Evolutionary conservation across 208 protist species (phyloP).

Genomic region (Trypanosoma rangeli): DNA sequence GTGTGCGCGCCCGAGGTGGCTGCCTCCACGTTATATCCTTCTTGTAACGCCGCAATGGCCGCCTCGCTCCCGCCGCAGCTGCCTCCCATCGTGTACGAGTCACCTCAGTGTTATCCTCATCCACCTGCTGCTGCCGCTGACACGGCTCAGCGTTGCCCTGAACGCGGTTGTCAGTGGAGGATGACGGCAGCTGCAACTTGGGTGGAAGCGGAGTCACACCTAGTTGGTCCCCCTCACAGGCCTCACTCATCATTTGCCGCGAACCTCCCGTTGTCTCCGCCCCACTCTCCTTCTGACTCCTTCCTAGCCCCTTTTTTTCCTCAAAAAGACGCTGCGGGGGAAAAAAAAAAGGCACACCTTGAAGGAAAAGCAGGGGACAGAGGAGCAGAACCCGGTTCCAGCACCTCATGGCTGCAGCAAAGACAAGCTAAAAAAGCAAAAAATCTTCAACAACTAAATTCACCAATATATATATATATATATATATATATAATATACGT

Average conservation of each 20-base stretch:
- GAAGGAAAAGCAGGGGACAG: background rate
- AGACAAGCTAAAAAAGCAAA: background rate
- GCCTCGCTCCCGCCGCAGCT: background rate
- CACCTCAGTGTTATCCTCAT: background rate
- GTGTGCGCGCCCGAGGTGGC: background rate
- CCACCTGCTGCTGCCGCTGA: background rate
- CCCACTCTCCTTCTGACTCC: background rate
- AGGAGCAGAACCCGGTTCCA: background rate
- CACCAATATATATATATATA: background rate
- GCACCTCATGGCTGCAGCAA: background rate
- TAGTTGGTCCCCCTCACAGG: background rate
- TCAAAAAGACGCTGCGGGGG: background rate
- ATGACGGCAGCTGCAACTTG: background rate
- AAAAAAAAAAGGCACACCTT: constrained; percentile 11
- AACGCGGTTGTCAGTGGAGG: no score
- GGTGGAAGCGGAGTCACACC: background rate
- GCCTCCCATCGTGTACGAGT: background rate
- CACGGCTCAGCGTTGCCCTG: background rate
- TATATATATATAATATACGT: background rate
- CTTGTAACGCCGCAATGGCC: background rate
- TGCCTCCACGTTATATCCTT: background rate
- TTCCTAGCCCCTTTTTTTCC: background rate
- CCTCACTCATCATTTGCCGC: background rate
- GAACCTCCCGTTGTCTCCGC: background rate
- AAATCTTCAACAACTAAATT: background rate